phyloP scores from a whole-genome alignment of 2,329 filamentous ascomycete genomes.

The Aspergillus bombycis region DNA sequence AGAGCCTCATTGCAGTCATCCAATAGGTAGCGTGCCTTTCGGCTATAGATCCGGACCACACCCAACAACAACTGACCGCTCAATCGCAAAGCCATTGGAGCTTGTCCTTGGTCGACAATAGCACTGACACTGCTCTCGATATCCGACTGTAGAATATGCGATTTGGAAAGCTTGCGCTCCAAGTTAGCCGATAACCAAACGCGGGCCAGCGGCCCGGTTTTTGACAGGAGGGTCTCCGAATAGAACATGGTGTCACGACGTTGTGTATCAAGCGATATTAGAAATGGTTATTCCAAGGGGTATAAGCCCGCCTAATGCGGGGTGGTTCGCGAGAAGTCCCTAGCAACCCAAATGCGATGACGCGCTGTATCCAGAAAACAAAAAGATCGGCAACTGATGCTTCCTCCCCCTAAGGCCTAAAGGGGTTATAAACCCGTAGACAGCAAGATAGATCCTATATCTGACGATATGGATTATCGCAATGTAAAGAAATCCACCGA shows the following conservation, averaged over 20 bases:
- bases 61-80: slow-evolving; percentile 93
- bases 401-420: slow-evolving; percentile 13
- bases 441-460: not conserved
- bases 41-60: slow-evolving; percentile 95
- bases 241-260: slow-evolving; percentile 76
- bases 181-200: slow-evolving; percentile 98
- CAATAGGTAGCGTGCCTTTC: slow-evolving; percentile 92
- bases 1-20: slow-evolving; percentile 98
- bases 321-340: slow-evolving; percentile 30
- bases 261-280: slow-evolving; percentile 33
- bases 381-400: slow-evolving; percentile 24
- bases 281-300: slow-evolving; percentile 15
- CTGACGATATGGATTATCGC: slow-evolving; percentile 10
- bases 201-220: slow-evolving; percentile 94
- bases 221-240: slow-evolving; percentile 91
- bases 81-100: slow-evolving; percentile 89
- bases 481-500: slow-evolving; percentile 11
- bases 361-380: slow-evolving; percentile 39
- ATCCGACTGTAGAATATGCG: slow-evolving; percentile 91
- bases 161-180: slow-evolving; percentile 97
- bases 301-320: slow-evolving; percentile 37
- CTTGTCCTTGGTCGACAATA: slow-evolving; percentile 90
- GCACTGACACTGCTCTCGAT: slow-evolving; percentile 92
- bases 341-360: slow-evolving; percentile 31
- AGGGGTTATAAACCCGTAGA: slow-evolving; percentile 1